Evolutionary conservation across 2,329 filamentous ascomycete species (phyloP), one percentile per base, ranked within the genome.

Genomic region (Teratosphaeriaceae sp.): DNA sequence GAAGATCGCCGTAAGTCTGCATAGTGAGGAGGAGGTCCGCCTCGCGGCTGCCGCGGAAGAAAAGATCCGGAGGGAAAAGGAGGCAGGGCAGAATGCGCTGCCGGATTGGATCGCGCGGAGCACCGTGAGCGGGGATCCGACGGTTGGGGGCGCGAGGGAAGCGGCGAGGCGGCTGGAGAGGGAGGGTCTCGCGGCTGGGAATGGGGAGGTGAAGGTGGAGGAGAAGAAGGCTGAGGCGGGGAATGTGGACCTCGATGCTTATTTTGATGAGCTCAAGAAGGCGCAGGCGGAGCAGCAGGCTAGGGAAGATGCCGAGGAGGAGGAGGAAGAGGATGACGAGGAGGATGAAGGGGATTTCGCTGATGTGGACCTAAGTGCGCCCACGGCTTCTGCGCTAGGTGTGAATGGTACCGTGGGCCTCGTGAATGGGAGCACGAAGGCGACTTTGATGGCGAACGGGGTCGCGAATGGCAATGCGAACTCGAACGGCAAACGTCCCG

Each of bases 181-280:
- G 48, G 65, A 61, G 50, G 58, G 48, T 36, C 9, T 13, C 18
- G 60, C 66, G 20, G 51, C 69, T 34, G 16, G 18, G 12, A 36
- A 5, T n/a, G 39, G 20, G 16, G 34, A 8, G 9, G 22, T 13
- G 15, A 38, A 41, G 27, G 18, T 20, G n/a, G 45, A 43, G 27
- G 44, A 48, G 35, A 58, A 56, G 48, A 60, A 60, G 46, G 36
- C 15, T 15, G 50, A 38, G n/a, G 68, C 70, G 44, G 75, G 72
- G 19, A 71, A 79, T 46, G 69, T 73, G 22, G 69, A 75, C 31
- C 75, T 88, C 48, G 80, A 82, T 43, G 78, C 79, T 42, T 79
- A 84, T 44, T 88, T 85, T 59, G 76, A 76, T 27, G 76, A 75
- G 45, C 70, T 88, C 15, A 80, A 80, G 53, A 75, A 73, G 4